Evolutionary conservation across 1,284 basidiomycete species (phyloP).

Genomic region (Lentinula novae-zelandiae): DNA sequence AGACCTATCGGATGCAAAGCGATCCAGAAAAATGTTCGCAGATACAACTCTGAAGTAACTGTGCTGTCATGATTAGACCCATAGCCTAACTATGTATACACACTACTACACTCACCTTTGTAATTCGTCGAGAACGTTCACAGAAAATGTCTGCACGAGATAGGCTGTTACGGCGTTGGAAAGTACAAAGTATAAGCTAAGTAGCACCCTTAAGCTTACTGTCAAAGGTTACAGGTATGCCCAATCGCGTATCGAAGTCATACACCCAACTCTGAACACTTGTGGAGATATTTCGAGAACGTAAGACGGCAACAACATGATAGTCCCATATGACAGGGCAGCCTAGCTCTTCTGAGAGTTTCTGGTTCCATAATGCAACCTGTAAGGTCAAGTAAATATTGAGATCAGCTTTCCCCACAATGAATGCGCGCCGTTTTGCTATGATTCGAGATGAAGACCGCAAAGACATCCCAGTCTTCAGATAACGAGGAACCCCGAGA

Average conservation of each 20-base stretch:
- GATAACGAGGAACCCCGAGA: conserved; percentile 24
- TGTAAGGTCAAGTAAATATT: conserved; percentile 21
- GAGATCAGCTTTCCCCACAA: background rate
- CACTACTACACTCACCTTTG: conserved; percentile 38
- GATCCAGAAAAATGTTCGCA: conserved; percentile 43
- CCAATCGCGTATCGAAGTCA: conserved; percentile 56
- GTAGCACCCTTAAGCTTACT: conserved; percentile 30
- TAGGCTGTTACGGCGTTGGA: conserved; percentile 42
- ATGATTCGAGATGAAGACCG: conserved; percentile 65
- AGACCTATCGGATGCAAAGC: conserved; percentile 75
- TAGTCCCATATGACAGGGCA: conserved; percentile 69
- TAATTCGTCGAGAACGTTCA: conserved; percentile 33
- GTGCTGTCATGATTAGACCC: background rate
- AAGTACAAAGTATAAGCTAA: conserved; percentile 12
- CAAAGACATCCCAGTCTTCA: conserved; percentile 45
- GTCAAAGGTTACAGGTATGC: conserved; percentile 44
- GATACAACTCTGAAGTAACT: conserved; percentile 56
- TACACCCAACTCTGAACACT: conserved; percentile 48
- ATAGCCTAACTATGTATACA: background rate
- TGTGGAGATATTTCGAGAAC: conserved; percentile 21
- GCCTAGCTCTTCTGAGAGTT: conserved; percentile 31
- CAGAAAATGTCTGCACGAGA: conserved; percentile 46
- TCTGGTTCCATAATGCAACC: conserved; percentile 68
- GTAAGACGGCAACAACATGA: conserved; percentile 62
- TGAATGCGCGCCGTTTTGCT: conserved; percentile 43